Base-by-base conservation (phyloP, 2,329 filamentous ascomycete species). In the Xylariaceae sp. region DNA sequence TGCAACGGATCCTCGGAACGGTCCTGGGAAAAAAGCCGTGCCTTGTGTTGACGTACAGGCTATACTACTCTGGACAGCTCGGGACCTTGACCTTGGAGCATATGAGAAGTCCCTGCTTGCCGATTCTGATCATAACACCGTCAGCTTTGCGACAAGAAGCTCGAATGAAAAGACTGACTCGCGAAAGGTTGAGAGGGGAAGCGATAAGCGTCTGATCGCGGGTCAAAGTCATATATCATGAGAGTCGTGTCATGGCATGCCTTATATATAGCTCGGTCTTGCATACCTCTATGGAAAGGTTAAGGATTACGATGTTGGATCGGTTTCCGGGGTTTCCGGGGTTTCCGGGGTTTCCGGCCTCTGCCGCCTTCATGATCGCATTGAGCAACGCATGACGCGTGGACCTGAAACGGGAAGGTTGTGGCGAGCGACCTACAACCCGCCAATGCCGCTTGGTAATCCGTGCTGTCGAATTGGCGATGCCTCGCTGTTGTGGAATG, bases 41-140 rank as follows among this genome's bases (percentile, higher is more conserved):
- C 58, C 31, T 66, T 73, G 54, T 29, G 50, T 73, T 8, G 69
- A 68, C 53, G 74, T 96, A 19, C 89, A 96, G 46, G 59, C 59
- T 34, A 50, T 61, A 6, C 11, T 59, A 5, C 35, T 61, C 35
- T 61, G 59, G 59, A 48, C 56, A 6, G 59, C 59, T 27, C 57
- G 32, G 51, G 57, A 59, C 46, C 59, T 61, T 32, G 54, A 61
- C 47, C 49, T 61, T n/a, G 52, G 34, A n/a, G 46, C 32, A 9
- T 61, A 61, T 41, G 59, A 61, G 47, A 57, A 47, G 44, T 59
- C 59, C 11, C 53, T 61, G 54, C 11, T 57, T 37, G 48, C 41
- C 4, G 50, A 53, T 34, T 30, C 53, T 47, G 40, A 51, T 41
- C 39, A 35, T 43, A 48, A 35, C 30, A 11, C 44, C 12, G 44